phyloP scores from a whole-genome alignment of 345 rosid genomes.

The Trapa bicornis region DNA sequence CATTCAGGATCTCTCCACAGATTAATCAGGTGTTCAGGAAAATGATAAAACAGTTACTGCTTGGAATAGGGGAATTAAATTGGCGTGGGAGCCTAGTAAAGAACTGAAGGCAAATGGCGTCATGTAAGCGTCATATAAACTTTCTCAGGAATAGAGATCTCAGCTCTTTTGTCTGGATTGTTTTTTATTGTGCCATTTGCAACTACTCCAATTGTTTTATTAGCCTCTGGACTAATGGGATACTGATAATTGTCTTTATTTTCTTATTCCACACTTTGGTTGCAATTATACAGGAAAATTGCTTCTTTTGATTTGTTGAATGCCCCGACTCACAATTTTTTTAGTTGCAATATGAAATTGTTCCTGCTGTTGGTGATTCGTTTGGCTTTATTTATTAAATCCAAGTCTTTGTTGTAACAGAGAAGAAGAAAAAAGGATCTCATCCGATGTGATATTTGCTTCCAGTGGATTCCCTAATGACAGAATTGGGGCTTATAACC shows the following conservation, averaged over 20 bases:
- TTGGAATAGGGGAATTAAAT: too few relatives aligned
- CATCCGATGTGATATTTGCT: slow-evolving; percentile 73
- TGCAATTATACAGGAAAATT: neutral
- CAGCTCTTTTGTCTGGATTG: neutral
- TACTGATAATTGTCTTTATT: neutral
- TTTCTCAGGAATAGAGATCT: neutral
- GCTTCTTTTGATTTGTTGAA: neutral
- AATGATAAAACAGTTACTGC: neutral
- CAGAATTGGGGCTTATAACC: slow-evolving; percentile 66
- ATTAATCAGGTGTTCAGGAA: neutral
- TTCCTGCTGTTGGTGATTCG: neutral
- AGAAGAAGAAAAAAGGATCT: slow-evolving; percentile 31
- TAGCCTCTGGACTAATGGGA: neutral
- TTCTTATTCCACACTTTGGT: neutral
- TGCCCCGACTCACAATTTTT: neutral
- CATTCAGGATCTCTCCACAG: neutral
- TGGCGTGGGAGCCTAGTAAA: too few relatives aligned
- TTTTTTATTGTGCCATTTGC: neutral
- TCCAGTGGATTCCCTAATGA: slow-evolving; percentile 75
- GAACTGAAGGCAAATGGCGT: neutral
- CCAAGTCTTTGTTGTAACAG: neutral
- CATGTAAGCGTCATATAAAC: too few relatives aligned
- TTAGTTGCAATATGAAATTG: neutral
- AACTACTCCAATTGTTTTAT: neutral
- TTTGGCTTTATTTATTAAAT: neutral